Conservation (phyloP, 1,139 yeast species). For the Taiozyma sp. region DNA sequence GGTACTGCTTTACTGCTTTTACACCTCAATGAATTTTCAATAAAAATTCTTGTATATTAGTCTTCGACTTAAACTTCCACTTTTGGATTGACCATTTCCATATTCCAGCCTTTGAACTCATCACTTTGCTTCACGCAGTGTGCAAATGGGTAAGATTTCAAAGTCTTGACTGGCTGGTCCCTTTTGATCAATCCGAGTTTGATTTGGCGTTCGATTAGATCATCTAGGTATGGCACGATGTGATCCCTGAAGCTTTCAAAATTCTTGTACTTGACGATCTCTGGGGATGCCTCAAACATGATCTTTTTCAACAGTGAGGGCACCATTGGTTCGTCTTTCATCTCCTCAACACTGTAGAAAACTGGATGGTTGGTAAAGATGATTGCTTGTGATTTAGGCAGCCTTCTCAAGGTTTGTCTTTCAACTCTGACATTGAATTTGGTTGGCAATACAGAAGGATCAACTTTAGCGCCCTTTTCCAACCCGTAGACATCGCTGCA, state of each 20-base stretch:
- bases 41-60: not conserved
- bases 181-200: conserved; percentile 49
- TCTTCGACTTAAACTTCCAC: conserved; percentile 9
- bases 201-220: conserved; percentile 50
- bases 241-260: conserved; percentile 57
- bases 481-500: conserved; percentile 50
- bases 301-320: conserved; percentile 65
- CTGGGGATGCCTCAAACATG: conserved; percentile 61
- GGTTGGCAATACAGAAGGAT: conserved; percentile 28
- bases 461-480: conserved; percentile 32
- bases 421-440: conserved; percentile 59
- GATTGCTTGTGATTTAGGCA: conserved; percentile 58
- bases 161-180: conserved; percentile 56
- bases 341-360: conserved; percentile 65
- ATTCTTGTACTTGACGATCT: conserved; percentile 58
- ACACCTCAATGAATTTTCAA: too few species aligned
- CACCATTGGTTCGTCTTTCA: conserved; percentile 72
- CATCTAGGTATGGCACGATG: conserved; percentile 52
- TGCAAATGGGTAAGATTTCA: conserved; percentile 62
- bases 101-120: conserved; percentile 42
- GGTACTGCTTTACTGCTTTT: too few species aligned
- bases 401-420: conserved; percentile 61
- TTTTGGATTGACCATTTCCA: conserved; percentile 26
- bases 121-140: conserved; percentile 31
- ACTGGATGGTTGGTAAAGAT: conserved; percentile 72